These are phyloP conservation scores for Helenozyma baotianmanensis DNA, from an alignment of 805 yeast species.

Conservation along the genomic window DNA sequence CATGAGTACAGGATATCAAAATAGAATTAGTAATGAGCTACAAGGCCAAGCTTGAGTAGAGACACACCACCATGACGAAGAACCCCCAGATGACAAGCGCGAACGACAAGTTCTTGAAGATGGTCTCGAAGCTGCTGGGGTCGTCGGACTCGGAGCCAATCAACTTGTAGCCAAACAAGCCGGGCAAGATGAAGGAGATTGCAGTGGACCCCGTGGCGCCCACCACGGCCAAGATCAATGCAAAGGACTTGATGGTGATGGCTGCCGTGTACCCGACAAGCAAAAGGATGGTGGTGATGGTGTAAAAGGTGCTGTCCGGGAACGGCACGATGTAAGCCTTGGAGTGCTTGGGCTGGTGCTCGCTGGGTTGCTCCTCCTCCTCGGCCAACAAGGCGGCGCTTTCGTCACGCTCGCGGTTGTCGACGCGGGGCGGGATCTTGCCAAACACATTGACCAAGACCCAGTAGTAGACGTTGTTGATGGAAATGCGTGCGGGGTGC, in stretches of 20 bases:
- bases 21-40: too few relatives aligned
- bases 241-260: constrained; percentile 56
- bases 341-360: background rate
- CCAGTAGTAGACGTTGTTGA: constrained; percentile 65
- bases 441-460: constrained; percentile 17
- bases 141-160: constrained; percentile 32
- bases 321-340: constrained; percentile 38
- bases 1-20: too few relatives aligned
- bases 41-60: constrained; percentile 16
- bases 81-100: constrained; percentile 50
- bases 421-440: background rate
- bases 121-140: constrained; percentile 24
- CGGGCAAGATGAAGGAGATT: constrained; percentile 74
- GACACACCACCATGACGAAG: constrained; percentile 49
- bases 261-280: constrained; percentile 52
- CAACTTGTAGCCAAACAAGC: constrained; percentile 64
- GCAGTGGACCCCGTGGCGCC: constrained; percentile 84
- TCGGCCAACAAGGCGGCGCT: constrained; percentile 11
- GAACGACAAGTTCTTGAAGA: constrained; percentile 38
- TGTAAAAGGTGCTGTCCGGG: constrained; percentile 41
- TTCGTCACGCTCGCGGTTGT: constrained; percentile 3
- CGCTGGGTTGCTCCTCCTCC: background rate
- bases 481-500: constrained; percentile 84
- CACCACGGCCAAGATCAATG: constrained; percentile 63
- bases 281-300: constrained; percentile 46